Evolutionary conservation across 2,329 filamentous ascomycete species (phyloP), one percentile per base, ranked within the genome.

Genomic region (Xylariaceae sp.): DNA sequence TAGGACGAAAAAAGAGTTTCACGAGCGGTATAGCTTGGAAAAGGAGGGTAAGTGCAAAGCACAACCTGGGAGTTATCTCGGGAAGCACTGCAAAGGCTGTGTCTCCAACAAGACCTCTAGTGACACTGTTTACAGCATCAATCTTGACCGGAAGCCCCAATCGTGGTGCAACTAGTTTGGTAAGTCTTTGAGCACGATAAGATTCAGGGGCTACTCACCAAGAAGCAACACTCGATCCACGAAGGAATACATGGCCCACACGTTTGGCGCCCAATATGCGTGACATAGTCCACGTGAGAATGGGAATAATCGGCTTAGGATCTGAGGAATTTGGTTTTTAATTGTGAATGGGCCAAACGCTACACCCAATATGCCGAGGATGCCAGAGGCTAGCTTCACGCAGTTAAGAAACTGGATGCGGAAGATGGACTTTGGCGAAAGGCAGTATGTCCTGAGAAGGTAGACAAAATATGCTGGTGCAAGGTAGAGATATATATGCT

Each of bases 241-340:
- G 71, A 98, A 96, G 0, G 95, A 97, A 75, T 99, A 99, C 71
- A 98, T 83, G 0, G 95, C 93, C 95, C 95, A 99, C 1, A 96
- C 79, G 65, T 99, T 99, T 0, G 95, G 93, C 12, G 95, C 95
- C 95, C 95, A 99, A 73, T 99, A 99, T 0, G 95, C 95, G 77
- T 99, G 95, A 71, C 93, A 98, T 3, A 99, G 79, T 0, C 95
- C 95, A 57, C 95, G 83, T 1, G 92, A 92, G 73, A 99, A 99
- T 0, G 95, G 95, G 67, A 99, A 99, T 7, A 99, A 78, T 37
- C 95, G 84, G 69, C 86, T 88, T 57, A 95, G 75, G 20, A 99
- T 79, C 75, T 98, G 95, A 12, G 88, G 84, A 16, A 96, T 84
- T 74, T 98, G 95, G 7, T 84, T 86, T 84, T 88, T 89, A 56